phyloP scores from a whole-genome alignment of 1,284 basidiomycete species.

The Cerioporus squamosus region DNA sequence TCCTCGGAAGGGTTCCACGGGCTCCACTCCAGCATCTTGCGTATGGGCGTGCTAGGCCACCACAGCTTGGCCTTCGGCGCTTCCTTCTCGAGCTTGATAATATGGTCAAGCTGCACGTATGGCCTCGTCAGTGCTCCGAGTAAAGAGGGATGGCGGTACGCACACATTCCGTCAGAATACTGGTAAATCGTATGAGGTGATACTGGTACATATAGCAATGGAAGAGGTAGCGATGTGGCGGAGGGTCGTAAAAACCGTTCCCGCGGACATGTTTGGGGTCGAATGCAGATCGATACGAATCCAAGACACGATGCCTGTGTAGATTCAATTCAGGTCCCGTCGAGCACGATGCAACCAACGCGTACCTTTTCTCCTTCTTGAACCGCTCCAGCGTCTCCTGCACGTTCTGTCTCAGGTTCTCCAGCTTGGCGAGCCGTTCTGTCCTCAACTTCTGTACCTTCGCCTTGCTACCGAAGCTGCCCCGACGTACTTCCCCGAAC shows the following conservation, averaged over 20 bases:
- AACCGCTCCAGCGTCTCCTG: conserved; percentile 50
- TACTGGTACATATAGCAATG: conserved; percentile 75
- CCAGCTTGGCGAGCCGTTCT: conserved; percentile 36
- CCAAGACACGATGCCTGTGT: conserved; percentile 62
- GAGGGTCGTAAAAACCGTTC: conserved; percentile 37
- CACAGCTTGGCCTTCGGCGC: conserved; percentile 60
- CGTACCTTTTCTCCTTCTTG: conserved; percentile 55
- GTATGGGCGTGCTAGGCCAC: conserved; percentile 61
- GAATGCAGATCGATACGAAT: conserved; percentile 71
- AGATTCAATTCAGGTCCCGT: conserved; percentile 6
- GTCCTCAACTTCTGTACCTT: conserved; percentile 41
- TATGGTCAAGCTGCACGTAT: conserved; percentile 50
- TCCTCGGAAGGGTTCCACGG: conserved; percentile 53
- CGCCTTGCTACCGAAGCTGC: conserved; percentile 42
- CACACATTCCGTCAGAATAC: conserved; percentile 35
- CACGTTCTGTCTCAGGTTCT: conserved; percentile 46
- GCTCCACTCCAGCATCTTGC: conserved; percentile 44
- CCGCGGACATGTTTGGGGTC: conserved; percentile 47
- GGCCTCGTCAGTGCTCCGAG: neutral
- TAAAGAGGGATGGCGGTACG: conserved; percentile 4
- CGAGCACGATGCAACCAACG: neutral
- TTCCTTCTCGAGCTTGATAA: conserved; percentile 61
- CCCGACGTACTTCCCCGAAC: conserved; percentile 50
- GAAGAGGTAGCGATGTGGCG: conserved; percentile 70
- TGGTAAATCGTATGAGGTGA: conserved; percentile 33